Base-by-base conservation (phyloP, 2,329 filamentous ascomycete genomes). In the Stemphylium lycopersici region DNA sequence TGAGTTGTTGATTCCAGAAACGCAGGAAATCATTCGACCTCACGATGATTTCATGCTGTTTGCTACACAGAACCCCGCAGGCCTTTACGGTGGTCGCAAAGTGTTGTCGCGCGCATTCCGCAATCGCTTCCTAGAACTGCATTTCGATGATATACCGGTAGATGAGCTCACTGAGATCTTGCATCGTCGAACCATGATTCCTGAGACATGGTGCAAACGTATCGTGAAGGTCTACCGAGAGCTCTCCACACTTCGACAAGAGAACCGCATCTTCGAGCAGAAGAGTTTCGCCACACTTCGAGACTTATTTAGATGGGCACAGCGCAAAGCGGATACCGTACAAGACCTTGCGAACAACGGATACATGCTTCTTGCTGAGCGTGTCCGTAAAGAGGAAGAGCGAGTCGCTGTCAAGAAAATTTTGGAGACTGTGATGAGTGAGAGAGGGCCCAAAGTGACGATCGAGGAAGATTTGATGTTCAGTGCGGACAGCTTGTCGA, bases 11-110 rank as follows among this genome's bases (percentile, higher is more conserved):
- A 93, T 99, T 31, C 93, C 96, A 0, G 95, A 99, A 74, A 98
- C 95, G 0, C 95, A 99, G 74, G 93, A 99, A 72, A 81, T 96
- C 32, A 90, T 99, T 36, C 88, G 88, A 29, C 96, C 95, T 0
- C 93, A 99, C 62, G 87, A 91, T 26, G 93, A 96, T 65, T 99
- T 99, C 74, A 96, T 98, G 86, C 84, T 99, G 0, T 99, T 99
- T 69, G 95, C 95, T 1, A 99, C 95, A 0, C 95, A 99, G 71
- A 99, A 99, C 64, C 95, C 95, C 0, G 90, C 96, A 18, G 95
- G 95, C 32, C 79, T 99, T 1, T 99, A 99, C 67, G 96, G 96
- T 54, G 95, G 95, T 13, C 85, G 95, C 65, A 99, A 99, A 71
- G 87, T 91, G 0, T 81, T 99, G 6, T 98, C 95, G 1, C 85